phyloP scores from a whole-genome alignment of 2,329 filamentous ascomycete genomes.

The Mycosphaerella sp. region DNA sequence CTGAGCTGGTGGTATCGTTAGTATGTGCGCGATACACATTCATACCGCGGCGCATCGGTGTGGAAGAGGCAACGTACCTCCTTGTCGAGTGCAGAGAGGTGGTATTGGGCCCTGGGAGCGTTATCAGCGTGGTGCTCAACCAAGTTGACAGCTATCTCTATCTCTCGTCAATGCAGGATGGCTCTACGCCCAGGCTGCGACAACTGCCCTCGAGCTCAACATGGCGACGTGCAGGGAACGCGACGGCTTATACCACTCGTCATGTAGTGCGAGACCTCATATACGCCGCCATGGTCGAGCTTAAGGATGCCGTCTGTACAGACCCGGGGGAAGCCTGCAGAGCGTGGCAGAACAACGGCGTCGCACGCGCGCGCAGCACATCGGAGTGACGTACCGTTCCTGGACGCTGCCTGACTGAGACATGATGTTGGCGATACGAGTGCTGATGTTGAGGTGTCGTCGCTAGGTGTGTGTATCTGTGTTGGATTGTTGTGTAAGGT shows the following conservation, averaged over 20 bases:
- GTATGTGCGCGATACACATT: not conserved
- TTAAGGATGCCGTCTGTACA: not conserved
- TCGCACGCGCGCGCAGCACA: not conserved
- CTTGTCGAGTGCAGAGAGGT: conserved; percentile 73
- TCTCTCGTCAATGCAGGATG: too few species aligned
- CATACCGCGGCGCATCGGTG: not conserved
- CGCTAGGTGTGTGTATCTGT: not conserved
- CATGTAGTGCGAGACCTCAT: not conserved
- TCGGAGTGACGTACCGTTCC: conserved; percentile 19
- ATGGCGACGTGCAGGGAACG: not conserved
- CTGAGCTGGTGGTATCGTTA: conserved; percentile 54
- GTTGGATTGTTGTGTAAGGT: too few species aligned
- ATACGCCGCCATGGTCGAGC: not conserved
- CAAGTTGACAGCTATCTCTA: conserved; percentile 3
- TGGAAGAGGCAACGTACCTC: conserved; percentile 50
- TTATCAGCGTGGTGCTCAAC: conserved; percentile 14
- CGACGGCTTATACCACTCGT: not conserved
- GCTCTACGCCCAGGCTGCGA: not conserved
- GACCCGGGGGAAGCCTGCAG: conserved; percentile 1
- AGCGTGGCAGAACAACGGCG: not conserved
- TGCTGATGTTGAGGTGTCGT: not conserved
- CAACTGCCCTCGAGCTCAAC: not conserved
- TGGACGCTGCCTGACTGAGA: conserved; percentile 23
- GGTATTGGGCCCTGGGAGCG: conserved; percentile 40
- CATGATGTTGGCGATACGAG: conserved; percentile 6